These are phyloP conservation scores for Gynostemma pentaphyllum DNA, from an alignment of 306 rosid species.

Conservation along the genomic window DNA sequence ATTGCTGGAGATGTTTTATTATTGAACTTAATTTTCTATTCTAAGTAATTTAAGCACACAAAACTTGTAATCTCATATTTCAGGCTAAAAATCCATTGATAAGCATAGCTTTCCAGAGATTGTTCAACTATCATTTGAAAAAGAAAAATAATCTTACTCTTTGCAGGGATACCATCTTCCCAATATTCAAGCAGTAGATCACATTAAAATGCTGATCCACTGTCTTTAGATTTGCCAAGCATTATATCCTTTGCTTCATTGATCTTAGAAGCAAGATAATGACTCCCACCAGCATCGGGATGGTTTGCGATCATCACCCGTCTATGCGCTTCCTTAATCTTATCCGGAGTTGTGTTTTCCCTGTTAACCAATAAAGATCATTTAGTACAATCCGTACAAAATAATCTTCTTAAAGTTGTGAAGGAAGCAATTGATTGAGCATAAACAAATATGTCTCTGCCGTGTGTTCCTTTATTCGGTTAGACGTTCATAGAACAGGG, in stretches of 20 bases:
- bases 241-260: constrained; percentile 66
- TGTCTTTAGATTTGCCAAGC: constrained; percentile 45
- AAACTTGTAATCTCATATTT: background rate
- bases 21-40: background rate
- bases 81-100: background rate
- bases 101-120: background rate
- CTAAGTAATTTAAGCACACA: background rate
- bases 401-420: background rate
- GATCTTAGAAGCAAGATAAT: constrained; percentile 73
- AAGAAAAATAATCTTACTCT: background rate
- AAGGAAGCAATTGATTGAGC: background rate
- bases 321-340: constrained; percentile 70
- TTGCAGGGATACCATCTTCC: background rate
- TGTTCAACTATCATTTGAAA: background rate
- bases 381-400: background rate
- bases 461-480: background rate
- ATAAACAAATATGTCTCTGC: background rate
- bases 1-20: background rate
- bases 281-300: constrained; percentile 74
- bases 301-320: constrained; percentile 75
- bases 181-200: background rate
- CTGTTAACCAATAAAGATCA: constrained; percentile 20
- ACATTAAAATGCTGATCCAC: constrained; percentile 46
- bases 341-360: constrained; percentile 47
- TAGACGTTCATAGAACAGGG: background rate